Evolutionary conservation across 2,329 filamentous ascomycete species (phyloP).

Genomic region (Alternaria postmessia): DNA sequence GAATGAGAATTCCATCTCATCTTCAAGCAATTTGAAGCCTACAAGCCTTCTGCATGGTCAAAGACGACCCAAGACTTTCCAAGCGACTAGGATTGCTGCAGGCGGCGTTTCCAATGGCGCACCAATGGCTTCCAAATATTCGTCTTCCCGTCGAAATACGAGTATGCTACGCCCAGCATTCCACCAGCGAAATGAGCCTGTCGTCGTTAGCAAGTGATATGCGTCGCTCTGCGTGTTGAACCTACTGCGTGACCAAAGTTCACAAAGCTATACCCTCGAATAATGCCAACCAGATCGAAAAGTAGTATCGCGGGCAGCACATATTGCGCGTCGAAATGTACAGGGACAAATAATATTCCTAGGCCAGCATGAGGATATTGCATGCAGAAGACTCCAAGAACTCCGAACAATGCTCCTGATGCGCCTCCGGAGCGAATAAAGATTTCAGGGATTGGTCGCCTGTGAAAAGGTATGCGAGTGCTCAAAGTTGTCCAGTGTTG

Average conservation of each 20-base stretch:
- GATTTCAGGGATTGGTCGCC: slow-evolving; percentile 28
- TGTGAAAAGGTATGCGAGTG: slow-evolving; percentile 28
- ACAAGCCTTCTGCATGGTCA: neutral
- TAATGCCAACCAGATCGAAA: slow-evolving; percentile 45
- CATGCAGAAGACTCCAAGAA: slow-evolving; percentile 42
- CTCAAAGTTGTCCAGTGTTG: slow-evolving; percentile 38
- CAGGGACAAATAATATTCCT: slow-evolving; percentile 45
- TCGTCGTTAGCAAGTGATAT: slow-evolving; percentile 15
- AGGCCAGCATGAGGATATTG: slow-evolving; percentile 41
- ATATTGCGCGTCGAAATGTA: slow-evolving; percentile 41
- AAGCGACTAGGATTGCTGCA: slow-evolving; percentile 19
- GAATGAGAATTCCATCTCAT: neutral
- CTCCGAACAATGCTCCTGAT: slow-evolving; percentile 45
- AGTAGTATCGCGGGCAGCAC: slow-evolving; percentile 43
- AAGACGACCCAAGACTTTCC: neutral
- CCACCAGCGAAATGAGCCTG: slow-evolving; percentile 48
- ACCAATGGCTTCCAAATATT: slow-evolving; percentile 47
- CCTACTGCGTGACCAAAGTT: slow-evolving; percentile 48
- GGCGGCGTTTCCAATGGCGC: slow-evolving; percentile 34
- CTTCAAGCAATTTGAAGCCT: neutral
- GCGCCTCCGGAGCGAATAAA: slow-evolving; percentile 44
- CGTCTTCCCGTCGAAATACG: slow-evolving; percentile 44
- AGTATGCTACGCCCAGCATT: slow-evolving; percentile 42
- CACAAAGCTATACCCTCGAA: slow-evolving; percentile 38
- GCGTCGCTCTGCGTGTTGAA: neutral